Conservation (phyloP, 2,329 filamentous ascomycete genomes). For the Aurifilum marmelostoma region DNA sequence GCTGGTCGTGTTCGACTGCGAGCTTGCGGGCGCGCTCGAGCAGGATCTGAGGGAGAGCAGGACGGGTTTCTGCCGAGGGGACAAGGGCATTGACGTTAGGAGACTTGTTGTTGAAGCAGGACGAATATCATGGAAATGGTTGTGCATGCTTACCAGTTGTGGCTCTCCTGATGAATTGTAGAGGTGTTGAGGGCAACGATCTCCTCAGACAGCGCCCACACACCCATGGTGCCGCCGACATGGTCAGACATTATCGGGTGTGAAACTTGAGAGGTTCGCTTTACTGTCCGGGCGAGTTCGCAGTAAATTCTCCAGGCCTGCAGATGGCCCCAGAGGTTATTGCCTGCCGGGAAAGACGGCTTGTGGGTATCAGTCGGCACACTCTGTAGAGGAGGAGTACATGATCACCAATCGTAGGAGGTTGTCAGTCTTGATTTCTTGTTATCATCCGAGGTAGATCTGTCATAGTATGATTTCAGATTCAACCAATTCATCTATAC, state of each 20-base stretch:
- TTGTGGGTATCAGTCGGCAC: background rate
- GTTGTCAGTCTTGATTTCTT: too few relatives aligned
- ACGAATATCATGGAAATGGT: background rate
- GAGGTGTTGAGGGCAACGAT: slow-evolving; percentile 36
- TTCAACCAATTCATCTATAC: background rate
- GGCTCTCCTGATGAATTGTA: slow-evolving; percentile 44
- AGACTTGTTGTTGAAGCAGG: background rate
- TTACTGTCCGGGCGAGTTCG: background rate
- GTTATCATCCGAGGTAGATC: background rate
- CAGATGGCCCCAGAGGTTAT: slow-evolving; percentile 1
- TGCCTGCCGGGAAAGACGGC: slow-evolving; percentile 13
- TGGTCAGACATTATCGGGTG: slow-evolving; percentile 33
- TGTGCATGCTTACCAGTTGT: slow-evolving; percentile 50
- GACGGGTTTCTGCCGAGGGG: slow-evolving; percentile 28
- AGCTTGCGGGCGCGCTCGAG: slow-evolving; percentile 63
- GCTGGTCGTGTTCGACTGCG: slow-evolving; percentile 58
- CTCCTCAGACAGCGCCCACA: slow-evolving; percentile 54
- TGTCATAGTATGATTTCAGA: background rate
- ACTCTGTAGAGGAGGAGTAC: too few relatives aligned
- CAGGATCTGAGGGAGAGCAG: slow-evolving; percentile 55
- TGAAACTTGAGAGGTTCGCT: slow-evolving; percentile 2
- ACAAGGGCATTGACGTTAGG: slow-evolving; percentile 3
- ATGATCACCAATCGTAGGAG: background rate
- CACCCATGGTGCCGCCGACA: slow-evolving; percentile 53
- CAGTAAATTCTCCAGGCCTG: background rate